Evolutionary conservation across 75 land plant genomes (phyloP), one percentile per base, ranked within the genome.

Genomic region (Sequoia sempervirens): DNA sequence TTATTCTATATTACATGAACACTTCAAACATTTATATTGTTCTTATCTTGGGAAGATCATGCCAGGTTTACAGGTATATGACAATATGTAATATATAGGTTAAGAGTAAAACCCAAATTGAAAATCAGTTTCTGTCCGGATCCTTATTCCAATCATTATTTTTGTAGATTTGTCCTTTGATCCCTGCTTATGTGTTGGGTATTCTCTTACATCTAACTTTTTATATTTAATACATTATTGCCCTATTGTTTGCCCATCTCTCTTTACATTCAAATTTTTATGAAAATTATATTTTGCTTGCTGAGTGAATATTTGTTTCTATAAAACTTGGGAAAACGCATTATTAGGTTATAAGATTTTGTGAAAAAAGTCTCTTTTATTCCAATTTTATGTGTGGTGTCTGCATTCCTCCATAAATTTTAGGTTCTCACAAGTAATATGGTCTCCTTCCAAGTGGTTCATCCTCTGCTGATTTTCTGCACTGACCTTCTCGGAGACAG

Each of bases 11-110:
- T 78, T 78, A 43, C 14, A 8, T 40, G 20, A 78, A 45, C 46
- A 10, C 28, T 78, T 78, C 78, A 45, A n/a, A 23, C 12, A 43
- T 78, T 78, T 78, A 0, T 41, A 78, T 26, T 78, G 50, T 78
- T 43, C 32, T 26, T 45, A 45, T 78, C 46, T 40, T 78, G 30
- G 80, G 11, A 43, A 26, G 13, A 23, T 78, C 52, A 26, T 78
- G 50, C 46, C 47, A 26, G 80, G 30, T 43, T 78, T 45, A 78
- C 23, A 26, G 12, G 28, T 78, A 78, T 45, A n/a, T 50, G 53
- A 12, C 53, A 47, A 7, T 50, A 50, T 78, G 80, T 78, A 78
- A 78, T 70, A 70, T 70, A 70, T 70, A 78, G 52, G 9, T 45
- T 45, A 45, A 45, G 13, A 20, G n/a, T 45, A 45, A 78, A n/a